phyloP scores from a whole-genome alignment of 2,329 filamentous ascomycete genomes.

The Waltergamsia citrina region DNA sequence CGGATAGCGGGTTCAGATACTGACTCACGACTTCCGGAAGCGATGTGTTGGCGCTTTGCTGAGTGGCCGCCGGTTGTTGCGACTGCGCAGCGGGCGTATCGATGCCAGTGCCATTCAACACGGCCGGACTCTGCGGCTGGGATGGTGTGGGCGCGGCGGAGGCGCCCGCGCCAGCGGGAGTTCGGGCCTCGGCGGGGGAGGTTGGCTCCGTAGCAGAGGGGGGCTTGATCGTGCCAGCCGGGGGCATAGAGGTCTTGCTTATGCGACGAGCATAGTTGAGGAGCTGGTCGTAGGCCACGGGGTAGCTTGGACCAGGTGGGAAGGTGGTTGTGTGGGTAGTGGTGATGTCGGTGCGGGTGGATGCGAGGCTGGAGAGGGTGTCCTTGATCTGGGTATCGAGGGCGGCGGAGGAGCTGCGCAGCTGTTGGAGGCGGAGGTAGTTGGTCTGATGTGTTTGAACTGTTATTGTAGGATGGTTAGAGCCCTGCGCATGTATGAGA shows the following conservation, averaged over 20 bases:
- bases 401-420: slow-evolving; percentile 55
- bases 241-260: slow-evolving; percentile 69
- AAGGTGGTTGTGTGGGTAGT: slow-evolving; percentile 49
- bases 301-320: slow-evolving; percentile 37
- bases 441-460: slow-evolving; percentile 71
- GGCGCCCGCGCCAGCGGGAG: background rate
- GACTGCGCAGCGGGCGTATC: slow-evolving; percentile 10
- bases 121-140: slow-evolving; percentile 20
- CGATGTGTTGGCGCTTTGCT: slow-evolving; percentile 25
- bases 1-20: slow-evolving; percentile 45
- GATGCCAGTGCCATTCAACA: slow-evolving; percentile 17
- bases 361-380: slow-evolving; percentile 59
- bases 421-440: slow-evolving; percentile 54
- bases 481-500: background rate
- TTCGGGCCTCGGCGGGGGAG: slow-evolving; percentile 8
- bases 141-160: slow-evolving; percentile 21
- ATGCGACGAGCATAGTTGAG: slow-evolving; percentile 72
- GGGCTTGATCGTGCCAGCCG: slow-evolving; percentile 39
- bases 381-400: slow-evolving; percentile 67
- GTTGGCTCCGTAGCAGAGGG: slow-evolving; percentile 4
- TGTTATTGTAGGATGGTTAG: slow-evolving; percentile 15
- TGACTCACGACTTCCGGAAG: slow-evolving; percentile 39
- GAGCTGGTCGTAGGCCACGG: slow-evolving; percentile 62
- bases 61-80: slow-evolving; percentile 17
- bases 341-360: slow-evolving; percentile 64